A percentile compares a stretch with the other conserved stretches of the same genome.
These are phyloP conservation scores for Suillus brevipes DNA, from an alignment of 768 basidiomycete species.

Conservation along the genomic window DNA sequence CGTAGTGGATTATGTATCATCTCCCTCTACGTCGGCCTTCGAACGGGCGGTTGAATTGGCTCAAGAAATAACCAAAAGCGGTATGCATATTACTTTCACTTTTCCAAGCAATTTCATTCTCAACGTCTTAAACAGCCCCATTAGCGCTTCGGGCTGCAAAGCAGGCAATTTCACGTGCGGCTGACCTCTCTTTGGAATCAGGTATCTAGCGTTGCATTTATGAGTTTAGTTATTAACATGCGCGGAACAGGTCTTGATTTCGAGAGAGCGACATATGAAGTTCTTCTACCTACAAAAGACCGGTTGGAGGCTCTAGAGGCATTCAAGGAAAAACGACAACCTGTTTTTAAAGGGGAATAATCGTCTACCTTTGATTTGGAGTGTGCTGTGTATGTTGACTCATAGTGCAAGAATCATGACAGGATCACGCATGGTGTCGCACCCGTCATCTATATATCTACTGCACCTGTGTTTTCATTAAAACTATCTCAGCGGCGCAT, in stretches of 20 bases:
- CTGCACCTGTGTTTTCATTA: neutral
- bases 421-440: neutral
- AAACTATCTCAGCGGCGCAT: neutral
- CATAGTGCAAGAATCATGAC: neutral
- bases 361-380: neutral
- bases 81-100: conserved; percentile 35
- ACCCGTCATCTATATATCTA: neutral
- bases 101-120: neutral
- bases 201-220: conserved; percentile 39
- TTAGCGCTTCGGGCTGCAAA: conserved; percentile 88
- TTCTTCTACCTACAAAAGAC: conserved; percentile 72
- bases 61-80: conserved; percentile 62
- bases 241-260: conserved; percentile 75
- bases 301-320: conserved; percentile 82
- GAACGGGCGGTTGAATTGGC: conserved; percentile 75
- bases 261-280: conserved; percentile 83
- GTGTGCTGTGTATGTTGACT: neutral
- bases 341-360: conserved; percentile 80
- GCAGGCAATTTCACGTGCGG: conserved; percentile 76
- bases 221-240: conserved; percentile 5
- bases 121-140: conserved; percentile 54
- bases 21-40: conserved; percentile 56
- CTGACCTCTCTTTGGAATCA: conserved; percentile 76
- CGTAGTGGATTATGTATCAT: conserved; percentile 78
- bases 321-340: conserved; percentile 80